A percentile compares a stretch with the other conserved stretches of the same genome.
phyloP scores from a whole-genome alignment of 768 basidiomycete genomes.

The Russula lepida region DNA sequence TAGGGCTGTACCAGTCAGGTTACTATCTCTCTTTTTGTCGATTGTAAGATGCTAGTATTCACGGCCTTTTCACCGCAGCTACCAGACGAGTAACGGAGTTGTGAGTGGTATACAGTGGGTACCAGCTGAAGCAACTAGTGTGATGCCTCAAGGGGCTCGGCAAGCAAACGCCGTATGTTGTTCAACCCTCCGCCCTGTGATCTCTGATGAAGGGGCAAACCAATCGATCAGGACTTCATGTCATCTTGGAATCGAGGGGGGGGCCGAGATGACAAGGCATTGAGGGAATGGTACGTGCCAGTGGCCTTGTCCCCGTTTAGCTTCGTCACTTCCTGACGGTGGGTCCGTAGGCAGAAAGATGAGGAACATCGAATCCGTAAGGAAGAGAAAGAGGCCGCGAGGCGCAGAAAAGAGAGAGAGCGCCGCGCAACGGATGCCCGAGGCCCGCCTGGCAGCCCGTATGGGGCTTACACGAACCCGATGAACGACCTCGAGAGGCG shows the following conservation, averaged over 20 bases:
- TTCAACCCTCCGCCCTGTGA: constrained; percentile 4
- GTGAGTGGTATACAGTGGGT: constrained; percentile 60
- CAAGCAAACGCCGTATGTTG: constrained; percentile 47
- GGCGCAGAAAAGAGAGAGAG: constrained; percentile 40
- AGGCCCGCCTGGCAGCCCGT: constrained; percentile 5
- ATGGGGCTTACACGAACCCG: constrained; percentile 22
- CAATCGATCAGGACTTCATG: constrained; percentile 42
- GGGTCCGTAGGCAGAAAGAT: constrained; percentile 29
- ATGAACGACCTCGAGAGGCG: constrained; percentile 34
- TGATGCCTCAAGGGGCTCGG: constrained; percentile 50
- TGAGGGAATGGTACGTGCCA: constrained; percentile 22
- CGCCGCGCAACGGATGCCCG: constrained; percentile 40
- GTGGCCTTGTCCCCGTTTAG: not conserved
- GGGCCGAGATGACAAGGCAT: constrained; percentile 18
- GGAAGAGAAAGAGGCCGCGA: constrained; percentile 38
- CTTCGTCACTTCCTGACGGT: not conserved
- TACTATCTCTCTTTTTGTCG: constrained; percentile 20
- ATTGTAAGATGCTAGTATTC: not conserved
- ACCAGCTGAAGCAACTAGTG: constrained; percentile 58
- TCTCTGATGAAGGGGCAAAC: not conserved
- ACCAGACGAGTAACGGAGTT: constrained; percentile 60
- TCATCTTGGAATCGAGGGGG: constrained; percentile 46
- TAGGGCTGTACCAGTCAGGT: constrained; percentile 74
- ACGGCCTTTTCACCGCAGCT: constrained; percentile 35
- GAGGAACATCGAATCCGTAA: constrained; percentile 47